Conservation (phyloP, 1,139 yeast species). For the Suhomyces atakaporum region DNA sequence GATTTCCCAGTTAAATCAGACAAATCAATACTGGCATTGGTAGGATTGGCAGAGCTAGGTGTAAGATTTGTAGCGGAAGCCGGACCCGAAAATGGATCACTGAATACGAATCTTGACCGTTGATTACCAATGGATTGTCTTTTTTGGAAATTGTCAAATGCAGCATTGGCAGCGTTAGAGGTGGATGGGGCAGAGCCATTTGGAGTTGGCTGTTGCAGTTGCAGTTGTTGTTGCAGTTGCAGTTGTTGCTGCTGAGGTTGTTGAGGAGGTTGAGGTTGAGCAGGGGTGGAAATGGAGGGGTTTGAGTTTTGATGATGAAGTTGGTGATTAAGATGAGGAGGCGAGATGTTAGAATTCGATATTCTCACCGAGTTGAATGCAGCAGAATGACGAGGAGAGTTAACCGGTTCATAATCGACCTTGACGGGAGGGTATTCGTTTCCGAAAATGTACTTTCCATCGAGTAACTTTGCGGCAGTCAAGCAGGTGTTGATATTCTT, state of each 20-base stretch:
- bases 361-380: constrained; percentile 33
- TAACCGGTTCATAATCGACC: constrained; percentile 46
- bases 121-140: constrained; percentile 58
- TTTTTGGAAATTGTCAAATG: constrained; percentile 35
- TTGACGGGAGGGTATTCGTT: constrained; percentile 53
- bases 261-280: constrained; percentile 8
- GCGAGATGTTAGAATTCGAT: constrained; percentile 32
- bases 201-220: constrained; percentile 14
- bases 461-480: constrained; percentile 69
- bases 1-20: constrained; percentile 53
- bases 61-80: constrained; percentile 21
- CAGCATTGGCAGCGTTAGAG: constrained; percentile 8
- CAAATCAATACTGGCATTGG: constrained; percentile 29
- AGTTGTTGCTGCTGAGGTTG: constrained; percentile 8
- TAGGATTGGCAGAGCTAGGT: constrained; percentile 14
- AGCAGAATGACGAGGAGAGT: constrained; percentile 17
- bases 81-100: constrained; percentile 57
- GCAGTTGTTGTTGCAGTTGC: constrained; percentile 13
- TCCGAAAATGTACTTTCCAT: constrained; percentile 67
- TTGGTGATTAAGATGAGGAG: constrained; percentile 26
- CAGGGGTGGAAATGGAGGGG: not conserved
- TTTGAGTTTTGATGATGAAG: constrained; percentile 15
- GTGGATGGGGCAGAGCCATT: constrained; percentile 5
- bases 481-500: constrained; percentile 64
- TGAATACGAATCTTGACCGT: constrained; percentile 68